These are phyloP conservation scores for Tylopilus vinaceipallidus DNA, from an alignment of 768 basidiomycete genomes.

Conservation along the genomic window DNA sequence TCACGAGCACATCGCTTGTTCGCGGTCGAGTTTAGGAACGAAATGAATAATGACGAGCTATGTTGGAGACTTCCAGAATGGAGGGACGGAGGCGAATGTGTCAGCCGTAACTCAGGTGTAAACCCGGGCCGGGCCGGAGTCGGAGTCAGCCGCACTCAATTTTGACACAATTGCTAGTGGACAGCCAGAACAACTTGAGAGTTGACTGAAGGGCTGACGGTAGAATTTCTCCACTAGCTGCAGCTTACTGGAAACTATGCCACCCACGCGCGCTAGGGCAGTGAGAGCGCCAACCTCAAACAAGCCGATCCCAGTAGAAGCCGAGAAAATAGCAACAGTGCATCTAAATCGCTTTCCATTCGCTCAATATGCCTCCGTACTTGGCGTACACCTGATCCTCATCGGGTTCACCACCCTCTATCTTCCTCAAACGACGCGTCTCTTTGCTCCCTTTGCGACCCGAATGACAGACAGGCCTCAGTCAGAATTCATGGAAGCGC, in stretches of 20 bases:
- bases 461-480: constrained; percentile 59
- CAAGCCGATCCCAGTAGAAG: constrained; percentile 3
- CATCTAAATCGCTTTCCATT: constrained; percentile 41
- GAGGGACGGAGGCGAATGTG: no score
- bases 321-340: background rate
- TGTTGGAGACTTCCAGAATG: no score
- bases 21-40: no score
- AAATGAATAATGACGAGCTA: no score
- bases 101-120: no score
- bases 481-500: constrained; percentile 60
- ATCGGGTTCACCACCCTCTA: constrained; percentile 64
- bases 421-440: constrained; percentile 60
- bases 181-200: no score
- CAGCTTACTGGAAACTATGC: background rate
- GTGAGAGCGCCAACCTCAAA: background rate
- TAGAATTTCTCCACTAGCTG: background rate
- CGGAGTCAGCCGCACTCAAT: no score
- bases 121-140: no score
- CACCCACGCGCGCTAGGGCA: background rate
- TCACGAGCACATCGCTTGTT: no score
- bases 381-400: constrained; percentile 66
- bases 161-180: no score
- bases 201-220: no score
- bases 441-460: constrained; percentile 38
- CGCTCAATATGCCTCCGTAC: constrained; percentile 60